Evolutionary conservation across 208 protist species (phyloP), one percentile per base, ranked within the genome.

Genomic region (Porcisia deanei): DNA sequence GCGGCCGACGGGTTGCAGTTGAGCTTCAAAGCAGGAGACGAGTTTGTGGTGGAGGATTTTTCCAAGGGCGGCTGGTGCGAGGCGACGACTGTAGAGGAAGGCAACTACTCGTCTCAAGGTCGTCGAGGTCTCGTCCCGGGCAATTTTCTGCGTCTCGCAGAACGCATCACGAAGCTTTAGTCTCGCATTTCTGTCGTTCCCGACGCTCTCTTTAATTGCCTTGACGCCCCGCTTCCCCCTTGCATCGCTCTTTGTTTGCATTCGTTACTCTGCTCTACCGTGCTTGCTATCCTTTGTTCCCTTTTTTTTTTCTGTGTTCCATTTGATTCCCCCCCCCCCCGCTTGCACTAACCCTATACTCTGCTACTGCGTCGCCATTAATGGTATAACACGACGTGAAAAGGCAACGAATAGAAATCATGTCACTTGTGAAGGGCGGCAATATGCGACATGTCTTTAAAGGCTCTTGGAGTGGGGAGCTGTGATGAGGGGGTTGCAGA

Each of bases 11-110:
- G 84, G 12, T 78, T 82, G n/a, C 90, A 82, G 69, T 77, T 91
- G 70, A 85, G 79, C 64, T 96, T 96, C 80, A 90, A 89, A 61
- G 85, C 88, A 0, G 91, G 91, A n/a, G 91, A 96, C 78, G 82
- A 91, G 76, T 96, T 96, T 71, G 65, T 96, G 5, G 85, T 96
- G 47, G 83, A 91, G 57, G 85, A 96, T 54, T 96, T 91, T 72
- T 83, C 68, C 6, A 81, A 92, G 64, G 87, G 81, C 41, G 80
- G 75, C 43, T 96, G 91, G 91, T 96, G 91, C 75, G 83, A 91
- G 57, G 91, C 91, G 1, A 76, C 77, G 59, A 43, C 67, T 8
- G 65, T 90, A 16, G 73, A 82, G 18, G 73, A 54, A 22, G 72
- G 69, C 22, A 79, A 78, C 68, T 79, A 74, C 64, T 47, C 79